Evolutionary conservation across 1,139 yeast species (phyloP).

Genomic region (Hansenula anomala): DNA sequence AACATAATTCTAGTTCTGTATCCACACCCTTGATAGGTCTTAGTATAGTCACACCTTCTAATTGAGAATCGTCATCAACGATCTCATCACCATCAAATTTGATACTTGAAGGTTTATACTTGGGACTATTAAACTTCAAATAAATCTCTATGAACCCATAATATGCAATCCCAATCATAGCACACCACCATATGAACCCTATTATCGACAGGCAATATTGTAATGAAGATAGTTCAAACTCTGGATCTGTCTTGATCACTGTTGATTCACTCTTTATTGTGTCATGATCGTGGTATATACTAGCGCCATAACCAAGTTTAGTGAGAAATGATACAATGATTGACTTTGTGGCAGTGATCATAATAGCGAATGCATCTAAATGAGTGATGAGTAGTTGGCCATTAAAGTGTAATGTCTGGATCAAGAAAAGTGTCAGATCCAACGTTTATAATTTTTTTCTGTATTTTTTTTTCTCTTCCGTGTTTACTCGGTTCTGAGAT

Average conservation of each 20-base stretch:
- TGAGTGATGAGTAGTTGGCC: no score
- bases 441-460: no score
- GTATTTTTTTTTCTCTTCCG: neutral
- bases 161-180: constrained; percentile 12
- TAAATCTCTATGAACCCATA: constrained; percentile 20
- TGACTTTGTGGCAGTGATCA: neutral
- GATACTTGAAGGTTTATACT: constrained; percentile 10
- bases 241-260: no score
- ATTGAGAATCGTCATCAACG: constrained; percentile 14
- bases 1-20: constrained; percentile 64
- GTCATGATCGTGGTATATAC: neutral
- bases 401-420: no score
- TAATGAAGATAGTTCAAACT: neutral
- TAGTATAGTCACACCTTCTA: constrained; percentile 72
- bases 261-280: no score
- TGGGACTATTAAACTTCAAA: constrained; percentile 14
- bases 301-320: neutral
- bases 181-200: constrained; percentile 21
- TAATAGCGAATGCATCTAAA: no score
- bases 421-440: no score
- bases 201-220: constrained; percentile 7
- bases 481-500: neutral
- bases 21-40: constrained; percentile 86
- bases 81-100: constrained; percentile 3
- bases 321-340: neutral